These are phyloP conservation scores for Boehmeria nivea DNA, from an alignment of 306 rosid species.

Conservation along the genomic window DNA sequence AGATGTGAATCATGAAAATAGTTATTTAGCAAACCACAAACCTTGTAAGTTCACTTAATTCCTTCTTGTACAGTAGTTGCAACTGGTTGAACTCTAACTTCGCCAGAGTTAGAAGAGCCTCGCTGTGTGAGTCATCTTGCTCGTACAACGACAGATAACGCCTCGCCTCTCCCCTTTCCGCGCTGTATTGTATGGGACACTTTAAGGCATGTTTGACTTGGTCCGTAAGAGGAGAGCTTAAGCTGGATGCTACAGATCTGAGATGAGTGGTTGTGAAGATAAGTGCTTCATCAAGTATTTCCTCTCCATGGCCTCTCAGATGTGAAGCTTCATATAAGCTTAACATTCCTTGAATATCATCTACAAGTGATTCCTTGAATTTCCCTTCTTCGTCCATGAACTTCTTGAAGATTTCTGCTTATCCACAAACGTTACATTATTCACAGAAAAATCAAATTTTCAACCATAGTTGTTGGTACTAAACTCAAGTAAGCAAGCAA, in stretches of 20 bases:
- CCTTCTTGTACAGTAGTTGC: slow-evolving; percentile 26
- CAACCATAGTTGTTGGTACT: too few relatives aligned
- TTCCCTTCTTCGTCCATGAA: slow-evolving; percentile 3
- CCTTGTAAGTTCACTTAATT: slow-evolving; percentile 26
- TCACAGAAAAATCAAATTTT: too few relatives aligned
- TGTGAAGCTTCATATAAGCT: too few relatives aligned
- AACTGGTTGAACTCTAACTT: slow-evolving; percentile 36
- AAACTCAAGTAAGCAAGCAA: too few relatives aligned
- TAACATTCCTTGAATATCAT: too few relatives aligned
- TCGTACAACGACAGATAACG: slow-evolving; percentile 17
- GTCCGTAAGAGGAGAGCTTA: slow-evolving; percentile 1
- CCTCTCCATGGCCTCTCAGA: too few relatives aligned
- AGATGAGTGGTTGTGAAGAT: too few relatives aligned
- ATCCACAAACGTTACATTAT: too few relatives aligned
- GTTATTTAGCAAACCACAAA: too few relatives aligned
- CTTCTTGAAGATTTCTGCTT: slow-evolving; percentile 12
- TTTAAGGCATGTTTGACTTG: slow-evolving; percentile 13
- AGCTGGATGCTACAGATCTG: too few relatives aligned
- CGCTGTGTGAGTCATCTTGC: slow-evolving; percentile 12
- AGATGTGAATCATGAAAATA: too few relatives aligned
- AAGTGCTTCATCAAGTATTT: too few relatives aligned
- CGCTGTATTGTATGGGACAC: slow-evolving; percentile 9
- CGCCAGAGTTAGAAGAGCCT: slow-evolving; percentile 13
- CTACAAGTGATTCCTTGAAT: slow-evolving; percentile 5
- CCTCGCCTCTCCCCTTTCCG: slow-evolving; percentile 19